phyloP scores from a whole-genome alignment of 257 asterid species.

The Ocimum tenuiflorum region DNA sequence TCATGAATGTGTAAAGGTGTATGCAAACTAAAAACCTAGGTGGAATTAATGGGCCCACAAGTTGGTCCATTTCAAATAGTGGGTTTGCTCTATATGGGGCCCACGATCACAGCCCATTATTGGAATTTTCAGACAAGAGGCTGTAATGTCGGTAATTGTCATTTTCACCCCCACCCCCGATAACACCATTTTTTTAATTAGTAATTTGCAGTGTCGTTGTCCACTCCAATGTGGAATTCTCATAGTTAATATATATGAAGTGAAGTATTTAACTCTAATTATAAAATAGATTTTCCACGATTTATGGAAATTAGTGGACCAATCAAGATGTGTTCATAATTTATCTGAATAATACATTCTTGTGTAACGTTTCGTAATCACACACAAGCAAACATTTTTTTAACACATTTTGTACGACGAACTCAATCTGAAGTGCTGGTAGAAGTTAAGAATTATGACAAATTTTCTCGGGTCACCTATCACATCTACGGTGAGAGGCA shows the following conservation, averaged over 20 bases:
- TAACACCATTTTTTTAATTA: neutral
- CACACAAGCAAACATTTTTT: too few relatives aligned
- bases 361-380: too few relatives aligned
- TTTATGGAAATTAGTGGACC: too few relatives aligned
- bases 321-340: too few relatives aligned
- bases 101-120: conserved; percentile 23
- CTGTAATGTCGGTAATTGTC: conserved; percentile 23
- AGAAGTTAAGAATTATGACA: too few relatives aligned
- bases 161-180: conserved; percentile 14
- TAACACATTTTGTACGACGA: too few relatives aligned
- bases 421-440: too few relatives aligned
- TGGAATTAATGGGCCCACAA: conserved; percentile 24
- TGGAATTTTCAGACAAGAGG: conserved; percentile 27
- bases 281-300: neutral
- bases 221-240: neutral
- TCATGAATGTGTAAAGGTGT: conserved; percentile 14
- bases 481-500: too few relatives aligned
- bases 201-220: neutral
- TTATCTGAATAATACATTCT: too few relatives aligned
- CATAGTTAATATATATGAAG: too few relatives aligned
- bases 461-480: too few relatives aligned
- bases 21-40: conserved; percentile 11
- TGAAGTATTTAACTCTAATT: too few relatives aligned
- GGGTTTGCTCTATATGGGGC: conserved; percentile 22
- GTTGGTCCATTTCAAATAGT: conserved; percentile 18